These are phyloP conservation scores for Schwanniomyces etchellsii DNA, from an alignment of 1,139 yeast species.

Conservation along the genomic window DNA sequence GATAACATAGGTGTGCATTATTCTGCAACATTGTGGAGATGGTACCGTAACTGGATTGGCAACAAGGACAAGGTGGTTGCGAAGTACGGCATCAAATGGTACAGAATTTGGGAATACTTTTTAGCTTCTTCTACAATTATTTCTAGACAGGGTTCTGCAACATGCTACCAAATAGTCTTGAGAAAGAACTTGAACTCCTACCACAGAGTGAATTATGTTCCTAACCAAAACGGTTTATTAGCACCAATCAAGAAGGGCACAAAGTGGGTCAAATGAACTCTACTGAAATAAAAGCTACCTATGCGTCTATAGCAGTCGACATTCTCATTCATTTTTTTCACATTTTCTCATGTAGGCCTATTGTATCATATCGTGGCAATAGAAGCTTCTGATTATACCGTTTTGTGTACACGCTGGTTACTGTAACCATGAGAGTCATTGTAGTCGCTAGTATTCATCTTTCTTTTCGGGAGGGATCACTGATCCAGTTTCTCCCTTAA, in stretches of 20 bases:
- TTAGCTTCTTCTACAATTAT: conserved; percentile 76
- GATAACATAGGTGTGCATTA: conserved; percentile 93
- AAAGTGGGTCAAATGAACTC: conserved; percentile 30
- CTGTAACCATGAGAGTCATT: too few species aligned
- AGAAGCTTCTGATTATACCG: too few species aligned
- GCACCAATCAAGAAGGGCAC: conserved; percentile 53
- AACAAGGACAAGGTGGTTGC: conserved; percentile 71
- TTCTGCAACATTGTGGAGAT: conserved; percentile 87
- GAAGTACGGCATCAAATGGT: conserved; percentile 89
- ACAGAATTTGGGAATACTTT: conserved; percentile 90
- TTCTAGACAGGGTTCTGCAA: conserved; percentile 90
- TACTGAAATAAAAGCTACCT: too few species aligned
- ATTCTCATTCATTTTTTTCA: too few species aligned
- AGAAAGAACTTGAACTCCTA: conserved; percentile 85
- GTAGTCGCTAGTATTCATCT: too few species aligned
- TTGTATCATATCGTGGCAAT: too few species aligned
- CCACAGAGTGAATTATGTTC: conserved; percentile 79
- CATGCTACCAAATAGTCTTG: conserved; percentile 86
- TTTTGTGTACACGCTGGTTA: too few species aligned
- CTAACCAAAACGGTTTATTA: conserved; percentile 70
- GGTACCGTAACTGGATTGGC: conserved; percentile 94
- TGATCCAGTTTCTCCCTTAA: too few species aligned
- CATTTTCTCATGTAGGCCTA: too few species aligned
- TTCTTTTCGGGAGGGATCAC: too few species aligned
- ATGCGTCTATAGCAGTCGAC: too few species aligned